Base-by-base conservation (phyloP, 2,329 filamentous ascomycete genomes). In the Fusarium nisikadoi region DNA sequence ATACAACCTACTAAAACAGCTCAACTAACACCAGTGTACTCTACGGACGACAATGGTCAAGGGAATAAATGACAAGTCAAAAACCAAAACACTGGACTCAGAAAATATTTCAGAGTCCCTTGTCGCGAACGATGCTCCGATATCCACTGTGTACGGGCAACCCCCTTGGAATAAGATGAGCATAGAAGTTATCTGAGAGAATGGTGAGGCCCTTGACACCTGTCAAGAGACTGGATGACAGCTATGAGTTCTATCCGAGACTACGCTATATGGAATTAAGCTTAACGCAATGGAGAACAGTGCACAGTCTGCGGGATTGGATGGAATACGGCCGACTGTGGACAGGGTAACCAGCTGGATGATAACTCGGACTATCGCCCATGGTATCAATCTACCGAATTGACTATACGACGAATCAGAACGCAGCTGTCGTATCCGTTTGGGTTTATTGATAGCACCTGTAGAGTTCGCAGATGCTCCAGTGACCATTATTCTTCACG, bases 171-270 rank as follows among this genome's bases (percentile, higher is more conserved):
- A 6, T 16, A 25, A 17, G 23, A 19, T 13, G 4, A 45, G 17
- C 2, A 45, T 13, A 7, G 16, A 6, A 25, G 17, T 9, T 14
- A 45, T 27, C 36, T 16, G 12, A 45, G 17, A 27, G 25, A 17
- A 9, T 20, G 17, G 1, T 2, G 19, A 20, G 8, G 43, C 0
- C 25, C 25, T 14, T 20, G 4, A 5, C 6, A 20, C 11, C 12
- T 50, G n/a, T 25, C 47, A 25, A 50, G 27, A 50, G 17, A 2
- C 12, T 35, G 5, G 31, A 25, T n/a, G 29, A 35, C 10, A 35
- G 16, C 29, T 19, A 14, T 11, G 29, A 23, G 12, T 7, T 14
- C 16, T 11, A 35, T 7, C 4, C 17, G 16, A 35, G 17, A 35
- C 20, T 35, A 35, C 29, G 6, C 47, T 50, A 12, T 50, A 14